Conservation (phyloP, 2,329 filamentous ascomycete genomes). For the Plenodomus lindquistii region DNA sequence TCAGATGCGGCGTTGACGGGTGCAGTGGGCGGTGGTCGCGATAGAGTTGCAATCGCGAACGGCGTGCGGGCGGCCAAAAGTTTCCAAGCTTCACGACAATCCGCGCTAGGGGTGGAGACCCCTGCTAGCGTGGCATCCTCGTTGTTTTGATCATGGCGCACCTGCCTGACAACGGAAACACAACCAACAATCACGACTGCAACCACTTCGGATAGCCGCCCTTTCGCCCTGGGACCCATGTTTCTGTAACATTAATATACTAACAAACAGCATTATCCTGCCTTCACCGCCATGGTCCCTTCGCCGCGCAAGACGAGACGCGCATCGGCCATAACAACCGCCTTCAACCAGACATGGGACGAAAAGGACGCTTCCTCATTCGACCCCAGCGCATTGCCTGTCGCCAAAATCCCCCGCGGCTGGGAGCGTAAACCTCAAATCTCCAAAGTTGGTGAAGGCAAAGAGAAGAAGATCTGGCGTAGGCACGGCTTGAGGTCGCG, state of each 20-base stretch:
- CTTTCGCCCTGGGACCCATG: conserved; percentile 3
- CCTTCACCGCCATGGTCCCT: conserved; percentile 27
- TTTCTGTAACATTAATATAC: conserved; percentile 16
- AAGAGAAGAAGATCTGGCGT: conserved; percentile 54
- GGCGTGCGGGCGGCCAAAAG: conserved; percentile 13
- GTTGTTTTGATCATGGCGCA: conserved; percentile 17
- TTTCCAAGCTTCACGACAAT: conserved; percentile 15
- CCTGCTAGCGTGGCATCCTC: conserved; percentile 13
- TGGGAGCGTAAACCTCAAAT: conserved; percentile 55
- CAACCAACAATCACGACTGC: conserved; percentile 10
- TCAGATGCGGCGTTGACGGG: conserved; percentile 1
- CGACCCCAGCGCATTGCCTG: conserved; percentile 46
- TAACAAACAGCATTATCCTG: conserved; percentile 8
- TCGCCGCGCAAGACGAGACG: conserved; percentile 35
- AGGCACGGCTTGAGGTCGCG: conserved; percentile 43
- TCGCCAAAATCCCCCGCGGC: conserved; percentile 50
- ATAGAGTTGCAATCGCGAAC: conserved; percentile 5
- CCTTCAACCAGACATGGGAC: conserved; percentile 47
- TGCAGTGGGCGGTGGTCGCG: conserved; percentile 1
- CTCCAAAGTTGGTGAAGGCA: conserved; percentile 42
- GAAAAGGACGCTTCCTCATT: conserved; percentile 48
- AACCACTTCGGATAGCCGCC: conserved; percentile 3
- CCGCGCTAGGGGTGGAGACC: conserved; percentile 6
- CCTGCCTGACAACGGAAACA: conserved; percentile 15
- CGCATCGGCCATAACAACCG: conserved; percentile 11